Evolutionary conservation across 2,329 filamentous ascomycete genomes (phyloP), one percentile per base, ranked within the genome.

Genomic region (Diaporthe velutina): DNA sequence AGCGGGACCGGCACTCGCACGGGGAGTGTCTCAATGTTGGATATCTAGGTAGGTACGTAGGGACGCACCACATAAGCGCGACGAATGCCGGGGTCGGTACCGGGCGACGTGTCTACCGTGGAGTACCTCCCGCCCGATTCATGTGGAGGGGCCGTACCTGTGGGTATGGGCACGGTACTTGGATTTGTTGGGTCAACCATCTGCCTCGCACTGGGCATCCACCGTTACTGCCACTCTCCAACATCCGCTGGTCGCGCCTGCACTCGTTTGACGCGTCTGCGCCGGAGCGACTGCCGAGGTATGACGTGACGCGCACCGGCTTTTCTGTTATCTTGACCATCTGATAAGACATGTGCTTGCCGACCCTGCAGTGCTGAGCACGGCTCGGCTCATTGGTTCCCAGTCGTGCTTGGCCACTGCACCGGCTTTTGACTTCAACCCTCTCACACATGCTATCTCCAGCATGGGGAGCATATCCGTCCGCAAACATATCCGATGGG

Each of bases 401-500:
- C 15, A 60, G 57, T 40, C 19, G 35, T 60, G 52, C 25, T 54
- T 54, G 52, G 52, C 52, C 52, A 25, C 19, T 60, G 57, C 3
- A 22, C 35, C 38, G n/a, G 35, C 42, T 33, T 30, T 15, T 33
- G 42, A 48, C 40, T 19, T 50, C 61, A 33, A 17, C n/a, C n/a
- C 10, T 19, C 40, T 17, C 12, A 15, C 30, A 9, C 61, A 30
- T 12, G 5, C 40, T 3, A 30, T 28, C 19, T 25, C 10, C 50
- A 73, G 38, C 22, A 86, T 87, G 85, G 83, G 80, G 28, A 86
- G 83, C 78, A 89, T 93, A 55, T 93, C 91, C 0, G 80, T 88
- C 70, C 88, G 92, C 60, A 84, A 88, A 66, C 90, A 87, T 76
- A 92, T 93, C 77, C 87, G 87, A 75, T 92, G 90, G 89, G 83